Evolutionary conservation across 129 eudicot genomes (phyloP).

Genomic region (Arctium lappa): DNA sequence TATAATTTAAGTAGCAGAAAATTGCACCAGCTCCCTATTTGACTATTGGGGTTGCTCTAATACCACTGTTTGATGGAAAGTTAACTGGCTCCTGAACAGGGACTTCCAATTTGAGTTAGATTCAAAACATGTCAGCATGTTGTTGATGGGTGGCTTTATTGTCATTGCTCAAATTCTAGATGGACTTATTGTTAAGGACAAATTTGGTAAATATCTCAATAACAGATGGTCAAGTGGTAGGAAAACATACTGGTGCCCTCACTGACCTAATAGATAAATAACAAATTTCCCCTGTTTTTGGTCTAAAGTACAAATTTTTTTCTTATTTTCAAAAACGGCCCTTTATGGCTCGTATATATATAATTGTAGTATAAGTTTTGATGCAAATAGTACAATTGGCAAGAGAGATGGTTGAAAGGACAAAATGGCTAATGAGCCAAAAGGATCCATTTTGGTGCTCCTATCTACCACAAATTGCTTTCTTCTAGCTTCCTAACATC

Average conservation of each 20-base stretch:
- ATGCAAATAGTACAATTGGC: not conserved
- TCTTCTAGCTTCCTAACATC: not conserved
- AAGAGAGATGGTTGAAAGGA: not conserved
- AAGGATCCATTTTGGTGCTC: not conserved
- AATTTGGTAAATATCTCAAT: not conserved
- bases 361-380: not conserved
- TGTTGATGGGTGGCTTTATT: not conserved
- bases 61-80: no score
- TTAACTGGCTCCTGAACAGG: no score
- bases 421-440: not conserved
- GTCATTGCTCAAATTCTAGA: not conserved
- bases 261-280: not conserved
- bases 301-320: no score
- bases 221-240: not conserved
- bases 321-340: not conserved
- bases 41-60: no score
- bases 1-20: slow-evolving; percentile 10
- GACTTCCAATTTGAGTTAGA: no score
- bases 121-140: no score
- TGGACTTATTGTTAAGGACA: not conserved
- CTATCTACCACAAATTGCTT: not conserved
- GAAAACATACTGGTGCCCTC: not conserved
- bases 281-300: not conserved
- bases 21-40: not conserved
- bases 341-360: not conserved